Percentiles rank a stretch among this genome's conserved stretches.
Evolutionary conservation across 2,329 filamentous ascomycete genomes (phyloP).

Genomic region (Claviceps pusilla): DNA sequence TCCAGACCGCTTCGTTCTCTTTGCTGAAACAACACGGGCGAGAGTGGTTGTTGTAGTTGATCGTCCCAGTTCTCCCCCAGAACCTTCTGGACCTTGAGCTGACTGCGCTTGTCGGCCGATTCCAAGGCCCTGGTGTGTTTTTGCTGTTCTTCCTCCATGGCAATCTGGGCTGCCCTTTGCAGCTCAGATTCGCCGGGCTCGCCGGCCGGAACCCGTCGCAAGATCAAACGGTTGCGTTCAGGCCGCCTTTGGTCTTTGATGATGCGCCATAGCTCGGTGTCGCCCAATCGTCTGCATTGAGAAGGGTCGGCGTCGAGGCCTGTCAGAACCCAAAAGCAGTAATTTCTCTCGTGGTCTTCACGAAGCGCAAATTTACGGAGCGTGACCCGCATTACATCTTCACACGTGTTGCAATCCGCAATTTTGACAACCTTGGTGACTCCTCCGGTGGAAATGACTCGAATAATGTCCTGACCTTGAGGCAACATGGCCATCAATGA

Average conservation of each 20-base stretch:
- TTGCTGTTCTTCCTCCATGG: conserved; percentile 70
- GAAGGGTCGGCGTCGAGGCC: conserved; percentile 70
- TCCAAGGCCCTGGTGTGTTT: conserved; percentile 50
- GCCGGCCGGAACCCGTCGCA: conserved; percentile 82
- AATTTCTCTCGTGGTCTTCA: conserved; percentile 84
- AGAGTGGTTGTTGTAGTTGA: conserved; percentile 68
- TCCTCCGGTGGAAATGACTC: conserved; percentile 83
- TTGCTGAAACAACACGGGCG: conserved; percentile 59
- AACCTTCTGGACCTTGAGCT: conserved; percentile 76
- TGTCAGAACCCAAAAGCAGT: conserved; percentile 89
- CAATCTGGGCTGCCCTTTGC: conserved; percentile 74
- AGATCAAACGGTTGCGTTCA: conserved; percentile 78
- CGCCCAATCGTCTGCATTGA: conserved; percentile 67
- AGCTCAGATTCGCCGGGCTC: conserved; percentile 81
- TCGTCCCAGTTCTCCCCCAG: conserved; percentile 78
- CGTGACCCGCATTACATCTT: conserved; percentile 83
- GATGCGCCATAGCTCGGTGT: conserved; percentile 78
- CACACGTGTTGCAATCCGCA: conserved; percentile 75
- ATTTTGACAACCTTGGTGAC: conserved; percentile 91
- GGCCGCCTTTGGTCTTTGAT: conserved; percentile 74
- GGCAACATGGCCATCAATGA: conserved; percentile 77
- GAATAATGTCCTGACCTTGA: conserved; percentile 73
- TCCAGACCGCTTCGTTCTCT: conserved; percentile 47
- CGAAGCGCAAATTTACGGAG: conserved; percentile 76
- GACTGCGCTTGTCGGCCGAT: conserved; percentile 58